phyloP scores from a whole-genome alignment of 2,329 filamentous ascomycete species.

The Pochonia chlamydosporia region DNA sequence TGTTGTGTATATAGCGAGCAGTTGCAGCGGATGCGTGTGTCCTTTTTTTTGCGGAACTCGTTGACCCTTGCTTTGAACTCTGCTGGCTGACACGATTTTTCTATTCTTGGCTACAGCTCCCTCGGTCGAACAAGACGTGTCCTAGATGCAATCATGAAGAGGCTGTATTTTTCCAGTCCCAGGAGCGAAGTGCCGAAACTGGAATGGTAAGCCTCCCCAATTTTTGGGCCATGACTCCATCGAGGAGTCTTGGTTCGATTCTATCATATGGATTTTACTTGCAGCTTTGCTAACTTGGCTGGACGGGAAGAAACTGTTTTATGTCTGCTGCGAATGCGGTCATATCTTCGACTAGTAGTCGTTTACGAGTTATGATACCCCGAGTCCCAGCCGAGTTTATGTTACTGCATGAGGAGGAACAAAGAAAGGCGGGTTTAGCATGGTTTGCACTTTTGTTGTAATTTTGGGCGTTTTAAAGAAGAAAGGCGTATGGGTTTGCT shows the following conservation, averaged over 20 bases:
- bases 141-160: constrained; percentile 80
- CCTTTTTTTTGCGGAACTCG: constrained; percentile 20
- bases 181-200: constrained; percentile 92
- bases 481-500: not conserved
- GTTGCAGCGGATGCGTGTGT: constrained; percentile 12
- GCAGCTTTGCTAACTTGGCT: constrained; percentile 9
- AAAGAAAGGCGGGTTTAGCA: not conserved
- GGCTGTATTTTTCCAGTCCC: constrained; percentile 97
- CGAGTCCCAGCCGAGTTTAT: not conserved
- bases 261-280: not conserved
- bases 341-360: constrained; percentile 64
- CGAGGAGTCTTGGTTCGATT: not conserved
- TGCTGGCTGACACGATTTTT: constrained; percentile 36
- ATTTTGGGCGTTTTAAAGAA: not conserved
- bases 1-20: not conserved
- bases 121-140: constrained; percentile 80
- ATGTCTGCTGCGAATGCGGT: constrained; percentile 91
- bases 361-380: constrained; percentile 7
- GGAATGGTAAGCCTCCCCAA: constrained; percentile 72
- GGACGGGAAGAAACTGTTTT: constrained; percentile 71
- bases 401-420: not conserved
- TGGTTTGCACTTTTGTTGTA: not conserved
- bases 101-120: constrained; percentile 61
- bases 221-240: not conserved
- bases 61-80: constrained; percentile 18